A percentile compares a stretch with the other conserved stretches of the same genome.
phyloP scores from a whole-genome alignment of 2,329 filamentous ascomycete genomes.

The Dothistroma septosporum region DNA sequence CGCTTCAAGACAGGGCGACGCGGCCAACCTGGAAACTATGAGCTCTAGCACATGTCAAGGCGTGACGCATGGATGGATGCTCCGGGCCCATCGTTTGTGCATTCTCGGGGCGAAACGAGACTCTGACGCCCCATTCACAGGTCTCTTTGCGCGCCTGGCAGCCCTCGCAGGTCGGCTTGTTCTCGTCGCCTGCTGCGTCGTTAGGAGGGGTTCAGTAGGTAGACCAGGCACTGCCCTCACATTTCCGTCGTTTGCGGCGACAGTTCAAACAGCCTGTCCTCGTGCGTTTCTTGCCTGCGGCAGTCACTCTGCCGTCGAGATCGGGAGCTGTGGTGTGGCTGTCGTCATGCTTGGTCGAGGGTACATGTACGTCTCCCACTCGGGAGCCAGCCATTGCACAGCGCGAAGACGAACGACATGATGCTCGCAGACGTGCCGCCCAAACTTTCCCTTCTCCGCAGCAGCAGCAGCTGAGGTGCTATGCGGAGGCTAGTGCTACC shows the following conservation, averaged over 20 bases:
- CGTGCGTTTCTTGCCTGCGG: conserved; percentile 30
- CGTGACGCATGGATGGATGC: conserved; percentile 32
- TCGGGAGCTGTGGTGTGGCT: background rate
- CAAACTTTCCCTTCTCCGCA: background rate
- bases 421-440: background rate
- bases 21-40: conserved; percentile 20
- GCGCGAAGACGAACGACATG: background rate
- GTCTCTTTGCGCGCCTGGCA: conserved; percentile 29
- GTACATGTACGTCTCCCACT: conserved; percentile 5
- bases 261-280: conserved; percentile 36
- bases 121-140: conserved; percentile 32
- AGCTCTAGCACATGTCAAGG: conserved; percentile 12
- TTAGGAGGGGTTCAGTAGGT: background rate
- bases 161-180: conserved; percentile 32
- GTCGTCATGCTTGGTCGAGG: conserved; percentile 8
- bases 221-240: conserved; percentile 12
- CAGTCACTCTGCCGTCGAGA: conserved; percentile 22
- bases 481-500: no score
- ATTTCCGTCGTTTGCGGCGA: conserved; percentile 33
- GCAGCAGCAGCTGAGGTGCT: background rate
- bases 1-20: no score
- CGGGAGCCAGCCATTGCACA: conserved; percentile 13
- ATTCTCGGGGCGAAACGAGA: conserved; percentile 31
- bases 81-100: conserved; percentile 28
- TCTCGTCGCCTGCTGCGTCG: conserved; percentile 26